phyloP scores from a whole-genome alignment of 352 stramenopile genomes.

The Halophytophthora batemanensis region DNA sequence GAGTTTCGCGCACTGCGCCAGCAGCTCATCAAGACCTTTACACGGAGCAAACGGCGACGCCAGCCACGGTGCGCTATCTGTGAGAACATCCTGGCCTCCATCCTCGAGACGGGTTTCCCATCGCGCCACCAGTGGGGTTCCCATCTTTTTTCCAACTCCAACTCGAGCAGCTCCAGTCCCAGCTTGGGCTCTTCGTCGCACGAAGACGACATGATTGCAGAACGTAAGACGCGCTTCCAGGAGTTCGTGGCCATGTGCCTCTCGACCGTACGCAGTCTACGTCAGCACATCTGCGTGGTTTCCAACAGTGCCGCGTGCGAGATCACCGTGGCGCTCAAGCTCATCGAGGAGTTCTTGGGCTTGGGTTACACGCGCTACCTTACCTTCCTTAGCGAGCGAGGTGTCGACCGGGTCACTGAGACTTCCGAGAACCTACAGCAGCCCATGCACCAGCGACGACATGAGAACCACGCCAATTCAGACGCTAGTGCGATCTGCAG shows the following conservation, averaged over 20 bases:
- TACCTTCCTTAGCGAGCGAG: constrained; percentile 61
- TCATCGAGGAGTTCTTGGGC: constrained; percentile 72
- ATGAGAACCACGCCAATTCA: constrained; percentile 12
- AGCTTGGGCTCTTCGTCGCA: not conserved
- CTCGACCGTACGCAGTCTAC: constrained; percentile 51
- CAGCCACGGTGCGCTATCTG: constrained; percentile 51
- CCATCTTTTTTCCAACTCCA: constrained; percentile 19
- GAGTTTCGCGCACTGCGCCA: constrained; percentile 60
- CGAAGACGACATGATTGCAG: constrained; percentile 32
- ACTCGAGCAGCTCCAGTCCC: not conserved
- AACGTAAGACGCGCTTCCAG: constrained; percentile 52
- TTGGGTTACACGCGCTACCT: constrained; percentile 68
- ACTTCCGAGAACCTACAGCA: constrained; percentile 12
- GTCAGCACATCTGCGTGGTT: constrained; percentile 58
- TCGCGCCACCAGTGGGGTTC: constrained; percentile 42
- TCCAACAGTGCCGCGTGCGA: constrained; percentile 45
- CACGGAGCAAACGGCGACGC: constrained; percentile 25
- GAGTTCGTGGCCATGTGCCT: constrained; percentile 55
- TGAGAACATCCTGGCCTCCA: constrained; percentile 53
- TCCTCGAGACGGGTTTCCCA: constrained; percentile 48
- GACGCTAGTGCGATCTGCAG: constrained; percentile 3
- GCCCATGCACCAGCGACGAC: constrained; percentile 9
- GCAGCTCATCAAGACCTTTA: constrained; percentile 62
- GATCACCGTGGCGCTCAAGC: constrained; percentile 41
- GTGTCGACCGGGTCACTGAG: constrained; percentile 23